Percentiles rank a stretch among this genome's conserved stretches.
Conservation (phyloP, 352 stramenopile species). For the Globisporangium alternatum region DNA sequence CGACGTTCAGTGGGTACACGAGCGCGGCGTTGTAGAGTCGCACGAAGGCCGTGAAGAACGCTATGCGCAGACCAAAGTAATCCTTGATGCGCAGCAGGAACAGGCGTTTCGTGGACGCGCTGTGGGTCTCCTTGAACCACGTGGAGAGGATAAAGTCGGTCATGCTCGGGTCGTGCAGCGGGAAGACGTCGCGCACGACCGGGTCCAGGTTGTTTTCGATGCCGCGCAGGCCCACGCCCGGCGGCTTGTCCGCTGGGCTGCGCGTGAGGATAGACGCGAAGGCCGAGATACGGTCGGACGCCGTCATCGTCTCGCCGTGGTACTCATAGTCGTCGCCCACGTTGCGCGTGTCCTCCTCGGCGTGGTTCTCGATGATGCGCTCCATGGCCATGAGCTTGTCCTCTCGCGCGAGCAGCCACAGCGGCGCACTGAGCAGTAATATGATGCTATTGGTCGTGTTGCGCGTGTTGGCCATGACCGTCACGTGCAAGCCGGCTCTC, state of each 20-base stretch:
- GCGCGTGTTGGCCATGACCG: conserved; percentile 53
- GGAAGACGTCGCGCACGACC: conserved; percentile 53
- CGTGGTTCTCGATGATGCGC: conserved; percentile 54
- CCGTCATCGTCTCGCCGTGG: conserved; percentile 53
- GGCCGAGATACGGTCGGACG: conserved; percentile 41
- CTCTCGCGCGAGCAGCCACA: conserved; percentile 55
- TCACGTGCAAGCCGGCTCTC: conserved; percentile 45
- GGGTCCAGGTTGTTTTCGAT: conserved; percentile 52
- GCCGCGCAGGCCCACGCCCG: conserved; percentile 40
- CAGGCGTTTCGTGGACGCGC: conserved; percentile 36
- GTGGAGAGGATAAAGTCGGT: conserved; percentile 59
- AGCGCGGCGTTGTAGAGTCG: conserved; percentile 56
- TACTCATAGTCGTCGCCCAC: conserved; percentile 56
- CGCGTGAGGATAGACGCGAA: conserved; percentile 59
- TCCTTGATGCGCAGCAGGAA: conserved; percentile 60
- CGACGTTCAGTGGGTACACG: conserved; percentile 42
- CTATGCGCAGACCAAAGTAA: conserved; percentile 58
- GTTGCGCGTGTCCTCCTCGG: conserved; percentile 43
- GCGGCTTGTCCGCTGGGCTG: conserved; percentile 38
- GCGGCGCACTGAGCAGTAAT: conserved; percentile 49
- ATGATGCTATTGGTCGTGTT: conserved; percentile 40
- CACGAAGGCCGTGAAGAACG: conserved; percentile 60
- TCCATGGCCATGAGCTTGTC: conserved; percentile 69
- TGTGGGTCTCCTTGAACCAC: conserved; percentile 48
- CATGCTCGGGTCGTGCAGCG: conserved; percentile 58